Evolutionary conservation across 495 filamentous ascomycete genomes (phyloP).

Genomic region (Daldinia grandis): DNA sequence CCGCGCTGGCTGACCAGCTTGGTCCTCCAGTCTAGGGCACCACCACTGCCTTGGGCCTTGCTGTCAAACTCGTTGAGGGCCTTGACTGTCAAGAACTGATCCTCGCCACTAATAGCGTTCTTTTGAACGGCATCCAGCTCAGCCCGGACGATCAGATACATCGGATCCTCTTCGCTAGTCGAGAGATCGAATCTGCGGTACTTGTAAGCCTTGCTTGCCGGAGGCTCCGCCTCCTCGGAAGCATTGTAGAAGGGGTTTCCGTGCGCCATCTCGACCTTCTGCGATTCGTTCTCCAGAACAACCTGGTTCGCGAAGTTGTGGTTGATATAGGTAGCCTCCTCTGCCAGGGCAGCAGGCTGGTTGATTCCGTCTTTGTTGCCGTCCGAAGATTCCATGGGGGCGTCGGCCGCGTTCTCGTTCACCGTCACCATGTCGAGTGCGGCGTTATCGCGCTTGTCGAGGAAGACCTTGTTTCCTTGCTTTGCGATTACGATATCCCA

Average conservation of each 20-base stretch:
- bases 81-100: constrained; percentile 91
- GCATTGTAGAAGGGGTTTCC: constrained; percentile 98
- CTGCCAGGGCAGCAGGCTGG: constrained; percentile 84
- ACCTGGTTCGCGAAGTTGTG: constrained; percentile 98
- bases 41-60: constrained; percentile 94
- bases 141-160: constrained; percentile 92
- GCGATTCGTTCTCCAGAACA: constrained; percentile 77
- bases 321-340: constrained; percentile 99
- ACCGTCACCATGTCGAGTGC: constrained; percentile 96
- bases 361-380: constrained; percentile 95
- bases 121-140: constrained; percentile 96
- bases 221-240: constrained; percentile 87
- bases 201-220: constrained; percentile 96
- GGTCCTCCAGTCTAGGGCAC: constrained; percentile 92
- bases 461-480: constrained; percentile 94
- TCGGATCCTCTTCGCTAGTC: constrained; percentile 88
- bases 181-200: constrained; percentile 96
- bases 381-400: constrained; percentile 88
- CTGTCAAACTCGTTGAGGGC: constrained; percentile 98
- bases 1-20: constrained; percentile 93
- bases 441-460: constrained; percentile 95
- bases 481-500: constrained; percentile 95
- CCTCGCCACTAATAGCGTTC: constrained; percentile 85
- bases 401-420: constrained; percentile 98
- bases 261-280: constrained; percentile 82